phyloP scores from a whole-genome alignment of 108 stramenopile genomes.

The Cyclotella cryptica region DNA sequence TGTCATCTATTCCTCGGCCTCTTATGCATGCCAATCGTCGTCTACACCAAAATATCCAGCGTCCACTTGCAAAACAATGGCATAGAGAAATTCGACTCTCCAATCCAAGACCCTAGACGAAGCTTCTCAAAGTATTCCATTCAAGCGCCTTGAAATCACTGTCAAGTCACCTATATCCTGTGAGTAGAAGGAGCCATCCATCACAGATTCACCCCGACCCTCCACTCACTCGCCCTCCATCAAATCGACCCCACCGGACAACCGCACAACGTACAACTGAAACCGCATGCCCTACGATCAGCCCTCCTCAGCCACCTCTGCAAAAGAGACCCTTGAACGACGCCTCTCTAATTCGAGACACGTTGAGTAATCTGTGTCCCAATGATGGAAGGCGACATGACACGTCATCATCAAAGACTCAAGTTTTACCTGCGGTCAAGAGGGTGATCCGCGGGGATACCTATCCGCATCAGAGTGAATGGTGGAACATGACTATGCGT shows the following conservation, averaged over 20 bases:
- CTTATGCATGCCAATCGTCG: constrained; percentile 10
- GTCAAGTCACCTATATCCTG: constrained; percentile 39
- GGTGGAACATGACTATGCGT: constrained; percentile 27
- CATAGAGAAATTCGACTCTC: no score
- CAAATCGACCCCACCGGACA: background rate
- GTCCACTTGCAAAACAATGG: background rate
- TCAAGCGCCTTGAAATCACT: background rate
- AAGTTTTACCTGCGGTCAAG: constrained; percentile 23
- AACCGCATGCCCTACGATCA: background rate
- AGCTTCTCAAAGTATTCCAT: background rate
- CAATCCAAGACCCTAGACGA: no score
- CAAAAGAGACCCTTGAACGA: constrained; percentile 18
- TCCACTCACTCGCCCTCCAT: constrained; percentile 21
- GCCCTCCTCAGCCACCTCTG: constrained; percentile 20
- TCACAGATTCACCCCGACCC: constrained; percentile 34
- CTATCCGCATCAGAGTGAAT: constrained; percentile 14
- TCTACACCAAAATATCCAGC: constrained; percentile 17
- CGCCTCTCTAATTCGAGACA: constrained; percentile 15
- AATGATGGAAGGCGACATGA: constrained; percentile 9
- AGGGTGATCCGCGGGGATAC: constrained; percentile 35
- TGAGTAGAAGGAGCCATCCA: constrained; percentile 41
- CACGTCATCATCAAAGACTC: constrained; percentile 38
- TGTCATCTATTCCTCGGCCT: constrained; percentile 8
- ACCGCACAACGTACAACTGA: background rate
- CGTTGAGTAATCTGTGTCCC: constrained; percentile 22